Evolutionary conservation across 176 grass and related monocot genomes (phyloP), one percentile per base, ranked within the genome.

Genomic region (Aegilops umbellulata): DNA sequence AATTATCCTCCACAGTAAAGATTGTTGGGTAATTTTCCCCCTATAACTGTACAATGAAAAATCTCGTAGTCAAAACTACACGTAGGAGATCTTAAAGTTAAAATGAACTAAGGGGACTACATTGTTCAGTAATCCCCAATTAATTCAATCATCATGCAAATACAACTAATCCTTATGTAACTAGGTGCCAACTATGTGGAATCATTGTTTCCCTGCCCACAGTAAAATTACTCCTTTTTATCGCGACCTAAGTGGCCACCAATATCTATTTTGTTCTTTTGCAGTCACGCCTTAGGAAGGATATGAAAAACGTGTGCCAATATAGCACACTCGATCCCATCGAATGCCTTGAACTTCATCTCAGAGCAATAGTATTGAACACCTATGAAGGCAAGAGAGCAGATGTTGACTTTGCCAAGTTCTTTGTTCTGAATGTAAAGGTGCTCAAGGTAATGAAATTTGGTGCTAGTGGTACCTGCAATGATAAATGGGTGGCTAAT

Each of bases 341-440:
- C 0, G 42, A 85, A 36, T 85, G 83, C 14, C 61, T 85, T 69
- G 83, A 85, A 12, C 47, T 10, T 3, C 64, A 78, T 69, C 75
- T 86, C 12, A 79, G 20, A 86, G 13, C 10, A 31, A 55, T 79
- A 38, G 49, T 60, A 13, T 1, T 86, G 24, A 31, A 31, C 4
- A 0, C 20, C 20, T 86, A 86, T 69, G 0, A 5, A 41, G 63
- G 75, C 32, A 44, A 10, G 84, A 44, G 32, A 23, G 17, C 47
- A 7, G 47, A 86, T 11, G 34, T 70, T 27, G 20, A 86, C 75
- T 86, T 86, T 6, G 75, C 84, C 31, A 86, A 79, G 64, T 86
- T 79, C 31, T 86, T 86, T 86, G 32, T 86, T 23, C 41, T 86
- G 64, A 86, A 79, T 32, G 84, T 64, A 7, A 86, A 78, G 55